A percentile compares a stretch with the other conserved stretches of the same genome.
Conservation (phyloP, 2,329 filamentous ascomycete species). For the Claviceps pazoutovae region DNA sequence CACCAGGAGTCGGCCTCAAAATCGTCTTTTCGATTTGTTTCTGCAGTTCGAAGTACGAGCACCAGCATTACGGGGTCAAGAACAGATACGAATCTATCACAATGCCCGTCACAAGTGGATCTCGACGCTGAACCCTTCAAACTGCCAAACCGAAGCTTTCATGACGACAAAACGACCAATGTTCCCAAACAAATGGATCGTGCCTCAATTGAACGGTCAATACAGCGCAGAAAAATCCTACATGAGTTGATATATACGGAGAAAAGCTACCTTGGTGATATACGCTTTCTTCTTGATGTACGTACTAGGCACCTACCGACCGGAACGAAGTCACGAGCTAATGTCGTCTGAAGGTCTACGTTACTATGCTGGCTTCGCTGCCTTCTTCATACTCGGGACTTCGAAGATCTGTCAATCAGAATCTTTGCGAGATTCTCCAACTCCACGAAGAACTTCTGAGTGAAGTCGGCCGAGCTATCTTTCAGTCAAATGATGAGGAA, state of each 20-base stretch:
- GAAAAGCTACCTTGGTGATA: conserved; percentile 73
- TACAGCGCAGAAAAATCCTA: conserved; percentile 64
- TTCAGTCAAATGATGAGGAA: conserved; percentile 50
- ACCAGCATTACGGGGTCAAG: conserved; percentile 59
- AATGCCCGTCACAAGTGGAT: conserved; percentile 43
- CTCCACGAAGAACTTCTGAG: conserved; percentile 71
- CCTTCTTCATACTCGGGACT: conserved; percentile 50
- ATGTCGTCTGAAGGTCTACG: conserved; percentile 45
- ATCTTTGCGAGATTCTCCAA: conserved; percentile 64
- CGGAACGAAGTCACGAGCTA: conserved; percentile 1
- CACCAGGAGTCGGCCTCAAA: conserved; percentile 34
- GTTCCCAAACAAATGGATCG: conserved; percentile 43
- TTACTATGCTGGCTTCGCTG: conserved; percentile 60
- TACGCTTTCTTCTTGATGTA: conserved; percentile 79
- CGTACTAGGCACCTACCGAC: conserved; percentile 13
- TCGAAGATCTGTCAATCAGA: conserved; percentile 61
- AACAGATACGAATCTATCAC: conserved; percentile 35
- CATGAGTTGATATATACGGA: conserved; percentile 81
- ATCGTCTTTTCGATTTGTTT: conserved; percentile 67
- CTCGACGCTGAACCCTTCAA: conserved; percentile 49
- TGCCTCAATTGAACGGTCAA: conserved; percentile 53
- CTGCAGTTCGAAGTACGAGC: conserved; percentile 68
- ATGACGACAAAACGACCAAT: conserved; percentile 50
- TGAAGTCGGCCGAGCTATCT: conserved; percentile 57
- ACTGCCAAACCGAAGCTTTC: conserved; percentile 45